A percentile compares a stretch with the other conserved stretches of the same genome.
Conservation (phyloP, 2,329 filamentous ascomycete species). For the Xylaria sp. region DNA sequence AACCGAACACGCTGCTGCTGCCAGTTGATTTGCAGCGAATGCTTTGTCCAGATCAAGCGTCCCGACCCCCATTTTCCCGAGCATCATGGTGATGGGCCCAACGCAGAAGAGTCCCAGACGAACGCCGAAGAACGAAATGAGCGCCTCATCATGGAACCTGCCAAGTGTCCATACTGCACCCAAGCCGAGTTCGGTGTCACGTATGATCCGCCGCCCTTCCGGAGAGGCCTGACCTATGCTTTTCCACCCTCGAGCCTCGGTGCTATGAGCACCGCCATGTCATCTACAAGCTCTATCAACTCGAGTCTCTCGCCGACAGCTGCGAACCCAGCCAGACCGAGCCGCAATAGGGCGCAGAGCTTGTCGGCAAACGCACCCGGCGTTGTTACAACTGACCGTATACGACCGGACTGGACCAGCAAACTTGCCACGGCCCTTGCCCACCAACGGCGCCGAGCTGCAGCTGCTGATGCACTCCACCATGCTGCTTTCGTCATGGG, state of each 20-base stretch:
- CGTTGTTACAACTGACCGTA: slow-evolving; percentile 90
- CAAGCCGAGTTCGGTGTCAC: slow-evolving; percentile 97
- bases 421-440: slow-evolving; percentile 87
- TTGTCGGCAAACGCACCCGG: slow-evolving; percentile 84
- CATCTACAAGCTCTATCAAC: slow-evolving; percentile 82
- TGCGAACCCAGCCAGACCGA: slow-evolving; percentile 49
- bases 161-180: slow-evolving; percentile 93
- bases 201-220: slow-evolving; percentile 88
- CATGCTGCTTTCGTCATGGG: slow-evolving; percentile 93
- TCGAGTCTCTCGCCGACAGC: slow-evolving; percentile 62
- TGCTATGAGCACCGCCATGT: slow-evolving; percentile 76
- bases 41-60: slow-evolving; percentile 95
- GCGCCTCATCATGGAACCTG: slow-evolving; percentile 87
- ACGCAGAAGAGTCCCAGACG: slow-evolving; percentile 42
- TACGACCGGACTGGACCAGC: slow-evolving; percentile 93
- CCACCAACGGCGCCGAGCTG: slow-evolving; percentile 85
- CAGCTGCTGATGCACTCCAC: slow-evolving; percentile 92
- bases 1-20: slow-evolving; percentile 96
- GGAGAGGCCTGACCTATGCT: slow-evolving; percentile 80
- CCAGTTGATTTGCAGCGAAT: slow-evolving; percentile 96
- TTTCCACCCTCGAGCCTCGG: slow-evolving; percentile 59
- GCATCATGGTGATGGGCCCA: slow-evolving; percentile 61
- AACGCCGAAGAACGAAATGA: slow-evolving; percentile 64
- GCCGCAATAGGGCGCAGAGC: slow-evolving; percentile 63
- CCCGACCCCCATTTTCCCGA: slow-evolving; percentile 82